Evolutionary conservation across 352 stramenopile genomes (phyloP), one percentile per base, ranked within the genome.

Genomic region (Globisporangium recalcitrans): DNA sequence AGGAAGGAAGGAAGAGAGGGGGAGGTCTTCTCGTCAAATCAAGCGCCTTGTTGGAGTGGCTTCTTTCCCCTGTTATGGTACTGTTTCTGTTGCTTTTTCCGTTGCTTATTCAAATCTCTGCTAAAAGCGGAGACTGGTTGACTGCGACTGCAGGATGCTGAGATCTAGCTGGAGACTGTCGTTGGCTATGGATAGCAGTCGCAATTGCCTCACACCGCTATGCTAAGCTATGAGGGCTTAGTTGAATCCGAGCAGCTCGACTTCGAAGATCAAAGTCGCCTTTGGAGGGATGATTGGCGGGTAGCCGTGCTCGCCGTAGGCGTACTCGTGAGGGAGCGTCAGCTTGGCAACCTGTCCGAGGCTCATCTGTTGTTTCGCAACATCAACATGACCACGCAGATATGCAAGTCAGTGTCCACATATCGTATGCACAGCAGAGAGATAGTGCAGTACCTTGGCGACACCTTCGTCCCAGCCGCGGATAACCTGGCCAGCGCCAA

Each of bases 341-440:
- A 99, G 80, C 62, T 95, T 93, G 31, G 92, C 91, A 32, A 97
- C 82, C 74, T 99, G 92, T 40, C 95, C 95, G 42, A 98, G 80
- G 58, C 78, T 96, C 93, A 99, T 86, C 76, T 64, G 13, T 14
- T 16, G 19, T 9, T 13, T 42, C 19, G 19, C 16, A 19, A 13
- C 34, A 16, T 19, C 3, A 42, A 19, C 7, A 42, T 14, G 34
- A 9, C 13, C 9, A 34, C 8, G 14, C 9, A 38, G 8, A 38
- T 38, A 38, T n/a, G n/a, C 32, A 14, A 14, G 32, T 42, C 4
- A 42, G 36, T n/a, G 5, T 19, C 14, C 14, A 14, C 32, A 38
- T 38, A 14, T 14, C 14, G 32, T 11, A 38, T 38, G 13, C 14
- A 38, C 32, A 38, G 14, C 13, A 8, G 14, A 14, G 4, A 42